Base-by-base conservation (phyloP, 108 stramenopile species). In the Cyclostephanos tholiformis region DNA sequence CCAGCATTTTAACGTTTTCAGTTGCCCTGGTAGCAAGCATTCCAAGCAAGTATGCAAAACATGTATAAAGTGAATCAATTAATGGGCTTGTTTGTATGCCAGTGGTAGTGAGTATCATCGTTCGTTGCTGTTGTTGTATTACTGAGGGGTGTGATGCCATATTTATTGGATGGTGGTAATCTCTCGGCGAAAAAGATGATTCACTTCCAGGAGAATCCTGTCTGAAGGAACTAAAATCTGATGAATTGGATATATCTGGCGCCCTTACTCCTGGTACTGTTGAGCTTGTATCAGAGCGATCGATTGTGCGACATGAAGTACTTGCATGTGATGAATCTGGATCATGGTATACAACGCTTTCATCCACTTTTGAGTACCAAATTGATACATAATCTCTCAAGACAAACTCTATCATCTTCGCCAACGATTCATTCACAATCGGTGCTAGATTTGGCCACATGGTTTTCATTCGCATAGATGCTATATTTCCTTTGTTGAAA, bases 1-100 rank as follows among this genome's bases (percentile, higher is more conserved):
- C 80, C 39, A 88, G 65, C 11, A 92, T 61, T 56, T 95, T 95
- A 62, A 95, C 86, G 71, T 89, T 84, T 76, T 92, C 91, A n/a
- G 76, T 70, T 26, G 78, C 87, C 11, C 86, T 74, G n/a, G 85
- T 84, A 8, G 87, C 89, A 41, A 95, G 62, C 35, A 84, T 84
- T 14, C 94, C 94, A 71, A 95, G 87, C 0, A 82, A 75, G n/a
- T 77, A 71, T 16, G 89, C 81, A 77, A 95, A 79, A n/a, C 81
- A 61, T 39, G 81, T 57, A 67, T 90, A 90, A n/a, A 86, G 69
- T 52, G 84, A 76, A 39, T 88, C 86, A 25, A 88, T 57, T 65
- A 90, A 85, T 26, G 92, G 92, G 27, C 72, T 77, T 7, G 85
- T 58, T 32, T 73, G 76, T 17, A 75, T 74, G 4, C 67, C 71